Percentiles rank a stretch among this genome's conserved stretches.
These are phyloP conservation scores for Lactifluus subvellereus DNA, from an alignment of 768 basidiomycete genomes.

Conservation along the genomic window DNA sequence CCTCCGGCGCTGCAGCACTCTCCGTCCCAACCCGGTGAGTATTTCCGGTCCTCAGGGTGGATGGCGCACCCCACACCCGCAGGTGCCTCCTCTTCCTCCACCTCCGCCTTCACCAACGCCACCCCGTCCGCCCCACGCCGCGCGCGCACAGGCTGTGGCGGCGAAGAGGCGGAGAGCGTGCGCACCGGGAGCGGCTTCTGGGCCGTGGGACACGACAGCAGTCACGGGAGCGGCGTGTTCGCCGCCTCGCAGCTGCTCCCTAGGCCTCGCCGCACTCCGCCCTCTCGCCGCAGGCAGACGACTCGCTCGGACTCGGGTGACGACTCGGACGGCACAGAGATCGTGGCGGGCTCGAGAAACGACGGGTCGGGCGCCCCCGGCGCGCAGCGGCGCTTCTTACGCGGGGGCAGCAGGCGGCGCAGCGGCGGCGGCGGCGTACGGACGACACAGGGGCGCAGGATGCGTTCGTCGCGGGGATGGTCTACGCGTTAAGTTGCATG, in stretches of 20 bases:
- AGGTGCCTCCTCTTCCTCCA: slow-evolving; percentile 23
- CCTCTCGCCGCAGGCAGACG: slow-evolving; percentile 38
- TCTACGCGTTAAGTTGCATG: slow-evolving; percentile 68
- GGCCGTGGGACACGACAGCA: slow-evolving; percentile 49
- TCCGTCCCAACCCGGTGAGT: slow-evolving; percentile 79
- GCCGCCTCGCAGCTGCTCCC: slow-evolving; percentile 31
- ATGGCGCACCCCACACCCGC: slow-evolving; percentile 42
- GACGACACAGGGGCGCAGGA: slow-evolving; percentile 78
- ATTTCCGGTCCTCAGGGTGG: slow-evolving; percentile 83
- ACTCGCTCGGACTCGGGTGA: slow-evolving; percentile 59
- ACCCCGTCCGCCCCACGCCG: slow-evolving; percentile 3
- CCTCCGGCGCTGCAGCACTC: slow-evolving; percentile 72
- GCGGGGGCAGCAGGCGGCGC: background rate
- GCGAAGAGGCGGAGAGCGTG: slow-evolving; percentile 37
- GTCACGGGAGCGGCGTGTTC: slow-evolving; percentile 52
- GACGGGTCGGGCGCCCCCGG: slow-evolving; percentile 26
- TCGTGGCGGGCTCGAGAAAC: slow-evolving; percentile 31
- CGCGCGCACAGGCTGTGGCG: background rate
- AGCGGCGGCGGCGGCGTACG: slow-evolving; percentile 27
- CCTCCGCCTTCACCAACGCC: slow-evolving; percentile 1
- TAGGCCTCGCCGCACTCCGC: too few relatives aligned
- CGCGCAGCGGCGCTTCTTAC: background rate
- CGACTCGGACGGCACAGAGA: slow-evolving; percentile 34
- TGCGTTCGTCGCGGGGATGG: slow-evolving; percentile 85
- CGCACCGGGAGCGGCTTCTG: slow-evolving; percentile 75